These are phyloP conservation scores for Phyllosticta citribraziliensis DNA, from an alignment of 2,329 filamentous ascomycete species.

Conservation along the genomic window DNA sequence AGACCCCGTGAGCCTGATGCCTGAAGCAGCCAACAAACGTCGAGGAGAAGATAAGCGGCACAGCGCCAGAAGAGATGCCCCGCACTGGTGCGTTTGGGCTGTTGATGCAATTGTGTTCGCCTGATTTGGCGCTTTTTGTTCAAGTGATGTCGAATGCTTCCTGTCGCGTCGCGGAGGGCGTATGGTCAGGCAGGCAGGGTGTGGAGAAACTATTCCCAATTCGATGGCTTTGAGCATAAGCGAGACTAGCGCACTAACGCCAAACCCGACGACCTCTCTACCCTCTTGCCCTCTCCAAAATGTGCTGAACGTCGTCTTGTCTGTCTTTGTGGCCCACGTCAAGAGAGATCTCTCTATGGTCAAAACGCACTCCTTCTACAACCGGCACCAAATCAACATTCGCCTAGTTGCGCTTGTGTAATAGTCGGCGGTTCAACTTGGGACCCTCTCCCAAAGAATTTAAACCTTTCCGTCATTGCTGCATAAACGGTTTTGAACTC, in stretches of 20 bases:
- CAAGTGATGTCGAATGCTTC: not conserved
- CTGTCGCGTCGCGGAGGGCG: not conserved
- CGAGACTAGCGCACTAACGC: not conserved
- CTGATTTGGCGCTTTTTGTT: not conserved
- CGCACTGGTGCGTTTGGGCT: not conserved
- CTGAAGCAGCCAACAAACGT: not conserved
- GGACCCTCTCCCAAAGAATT: slow-evolving; percentile 18
- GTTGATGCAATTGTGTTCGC: not conserved
- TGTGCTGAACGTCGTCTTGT: not conserved
- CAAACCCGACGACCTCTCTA: not conserved
- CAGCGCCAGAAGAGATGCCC: not conserved
- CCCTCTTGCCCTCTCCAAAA: not conserved
- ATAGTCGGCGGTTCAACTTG: not conserved
- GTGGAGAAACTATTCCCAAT: not conserved
- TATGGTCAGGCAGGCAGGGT: not conserved
- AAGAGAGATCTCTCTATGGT: not conserved
- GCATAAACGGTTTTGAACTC: slow-evolving; percentile 27
- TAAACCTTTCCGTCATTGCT: slow-evolving; percentile 23
- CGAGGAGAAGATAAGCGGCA: not conserved
- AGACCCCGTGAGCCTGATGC: not conserved
- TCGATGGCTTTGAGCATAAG: not conserved
- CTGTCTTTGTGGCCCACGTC: not conserved
- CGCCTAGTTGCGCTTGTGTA: not conserved
- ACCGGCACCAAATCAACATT: not conserved
- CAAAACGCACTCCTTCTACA: not conserved